Base-by-base conservation (phyloP, 192 early-diverging fungal species). In the Spizellomyces sp. region DNA sequence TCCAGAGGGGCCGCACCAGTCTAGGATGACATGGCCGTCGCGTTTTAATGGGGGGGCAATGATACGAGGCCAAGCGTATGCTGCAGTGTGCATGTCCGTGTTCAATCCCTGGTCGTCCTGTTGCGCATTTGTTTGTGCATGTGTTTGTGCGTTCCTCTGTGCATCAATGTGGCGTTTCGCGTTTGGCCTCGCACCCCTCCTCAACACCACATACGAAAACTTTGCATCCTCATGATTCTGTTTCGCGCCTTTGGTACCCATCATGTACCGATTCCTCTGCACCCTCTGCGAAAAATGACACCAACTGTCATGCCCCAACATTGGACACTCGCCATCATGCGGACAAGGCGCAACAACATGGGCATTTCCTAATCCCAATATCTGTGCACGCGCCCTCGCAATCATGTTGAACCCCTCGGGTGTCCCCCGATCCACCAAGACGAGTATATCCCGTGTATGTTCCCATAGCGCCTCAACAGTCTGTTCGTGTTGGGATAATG, bases 301-400 rank as follows among this genome's bases (percentile, higher is more conserved):
- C 92, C 92, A 94, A 57, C 71, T 66, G 15, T 79, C 67, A 1
- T 84, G 85, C n/a, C 71, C 73, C 27, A 80, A 62, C 45, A 94
- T 73, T 1, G 94, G 94, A 58, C 93, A 94, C 0, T 81, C 67
- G 4, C 80, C 79, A 48, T 93, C 90, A 64, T 94, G 92, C 6
- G 92, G 87, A 65, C 92, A 90, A 74, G 94, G 94, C 44, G 90
- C 93, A 19, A 96, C 77, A n/a, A 92, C 90, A 75, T 94, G 90
- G 10, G 79, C 84, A 36, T 36, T 36, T 36, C 27, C 27, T 36
- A 36, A 36, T 36, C 27, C 27, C 27, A 36, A 36, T 36, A 36
- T 36, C 27, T 36, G 27, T 0, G 27, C 27, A 46, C 94, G 81
- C 0, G 92, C 93, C 21, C 86, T 77, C 0, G 83, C 83, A 57